Conservation (phyloP, 768 basidiomycete species). For the Porpolomopsis calyptriformis region DNA sequence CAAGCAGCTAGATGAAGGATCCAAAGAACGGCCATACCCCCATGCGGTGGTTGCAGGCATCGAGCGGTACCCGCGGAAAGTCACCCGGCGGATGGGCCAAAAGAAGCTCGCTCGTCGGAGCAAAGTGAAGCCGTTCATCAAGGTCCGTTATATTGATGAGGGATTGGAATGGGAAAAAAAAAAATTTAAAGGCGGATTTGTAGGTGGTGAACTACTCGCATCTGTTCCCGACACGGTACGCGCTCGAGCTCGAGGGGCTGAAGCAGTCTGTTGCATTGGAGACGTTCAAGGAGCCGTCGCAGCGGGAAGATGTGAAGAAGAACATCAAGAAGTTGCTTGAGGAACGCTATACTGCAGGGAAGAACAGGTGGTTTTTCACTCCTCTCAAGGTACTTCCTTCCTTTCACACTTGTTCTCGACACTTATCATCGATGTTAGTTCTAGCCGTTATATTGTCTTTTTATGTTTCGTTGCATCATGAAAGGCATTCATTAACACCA, state of each 20-base stretch:
- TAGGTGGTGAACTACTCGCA: constrained; percentile 97
- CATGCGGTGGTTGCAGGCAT: constrained; percentile 98
- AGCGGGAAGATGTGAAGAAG: constrained; percentile 93
- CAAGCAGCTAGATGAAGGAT: constrained; percentile 94
- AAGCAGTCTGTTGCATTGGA: constrained; percentile 79
- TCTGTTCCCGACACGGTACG: constrained; percentile 98
- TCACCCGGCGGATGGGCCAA: constrained; percentile 93
- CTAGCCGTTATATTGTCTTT: too few species aligned
- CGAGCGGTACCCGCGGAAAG: constrained; percentile 97
- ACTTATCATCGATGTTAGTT: not conserved
- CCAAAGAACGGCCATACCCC: constrained; percentile 91
- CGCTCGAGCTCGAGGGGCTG: constrained; percentile 88
- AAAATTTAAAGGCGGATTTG: too few species aligned
- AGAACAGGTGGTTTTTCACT: constrained; percentile 98
- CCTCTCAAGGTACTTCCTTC: constrained; percentile 55
- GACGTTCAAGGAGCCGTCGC: constrained; percentile 95
- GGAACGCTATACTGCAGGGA: constrained; percentile 86
- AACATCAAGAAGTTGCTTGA: constrained; percentile 92
- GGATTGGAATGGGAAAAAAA: too few species aligned
- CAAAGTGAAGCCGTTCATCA: constrained; percentile 99
- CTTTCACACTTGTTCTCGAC: not conserved
- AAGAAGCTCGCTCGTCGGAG: constrained; percentile 87
- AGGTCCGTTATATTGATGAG: constrained; percentile 55
- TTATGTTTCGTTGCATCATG: too few species aligned
- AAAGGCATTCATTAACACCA: too few species aligned